phyloP scores from a whole-genome alignment of 2,329 filamentous ascomycete genomes.

The Fusarium dlaminii region DNA sequence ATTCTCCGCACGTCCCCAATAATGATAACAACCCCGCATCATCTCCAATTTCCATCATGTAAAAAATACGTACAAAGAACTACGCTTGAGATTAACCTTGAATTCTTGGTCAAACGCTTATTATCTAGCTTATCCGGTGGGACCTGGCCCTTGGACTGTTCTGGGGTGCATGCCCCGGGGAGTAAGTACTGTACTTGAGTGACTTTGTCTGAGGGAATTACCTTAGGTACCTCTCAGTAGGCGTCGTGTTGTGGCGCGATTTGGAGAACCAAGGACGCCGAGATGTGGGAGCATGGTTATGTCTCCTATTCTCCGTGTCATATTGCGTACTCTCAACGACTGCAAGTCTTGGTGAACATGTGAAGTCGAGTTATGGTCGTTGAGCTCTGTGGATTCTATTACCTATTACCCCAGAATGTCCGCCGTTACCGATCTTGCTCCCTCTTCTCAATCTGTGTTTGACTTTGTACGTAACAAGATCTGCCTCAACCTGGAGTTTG shows the following conservation, averaged over 20 bases:
- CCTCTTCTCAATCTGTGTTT: background rate
- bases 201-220: constrained; percentile 9
- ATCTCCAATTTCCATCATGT: constrained; percentile 41
- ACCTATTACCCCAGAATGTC: constrained; percentile 8
- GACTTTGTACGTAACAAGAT: constrained; percentile 28
- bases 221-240: background rate
- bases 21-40: constrained; percentile 24
- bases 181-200: constrained; percentile 28
- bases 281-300: background rate
- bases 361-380: background rate
- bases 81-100: constrained; percentile 25
- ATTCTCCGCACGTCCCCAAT: constrained; percentile 32
- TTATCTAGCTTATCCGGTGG: constrained; percentile 20
- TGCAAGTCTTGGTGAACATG: background rate
- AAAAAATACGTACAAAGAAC: constrained; percentile 39
- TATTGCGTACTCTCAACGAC: background rate
- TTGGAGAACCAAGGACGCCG: background rate
- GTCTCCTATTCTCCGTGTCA: background rate
- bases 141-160: background rate
- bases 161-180: constrained; percentile 30
- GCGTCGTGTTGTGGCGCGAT: background rate
- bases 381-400: background rate
- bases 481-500: background rate
- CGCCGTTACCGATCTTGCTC: background rate
- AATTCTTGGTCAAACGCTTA: background rate